Conservation (phyloP, 345 rosid genomes). For the Citrus unshiu region DNA sequence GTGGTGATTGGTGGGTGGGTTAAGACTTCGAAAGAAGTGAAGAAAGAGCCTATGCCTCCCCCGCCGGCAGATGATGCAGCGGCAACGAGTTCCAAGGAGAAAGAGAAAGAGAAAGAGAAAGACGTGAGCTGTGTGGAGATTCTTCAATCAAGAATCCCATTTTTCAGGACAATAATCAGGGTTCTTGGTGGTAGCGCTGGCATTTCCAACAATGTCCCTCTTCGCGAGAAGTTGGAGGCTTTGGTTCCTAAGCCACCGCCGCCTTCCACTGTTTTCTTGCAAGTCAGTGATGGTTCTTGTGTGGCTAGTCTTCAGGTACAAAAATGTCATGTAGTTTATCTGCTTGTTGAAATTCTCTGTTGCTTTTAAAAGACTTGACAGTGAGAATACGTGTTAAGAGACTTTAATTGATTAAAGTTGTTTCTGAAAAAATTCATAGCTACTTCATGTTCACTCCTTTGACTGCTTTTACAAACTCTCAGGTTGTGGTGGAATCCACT, state of each 20-base stretch:
- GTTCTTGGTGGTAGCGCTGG: slow-evolving; percentile 44
- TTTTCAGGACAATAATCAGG: slow-evolving; percentile 53
- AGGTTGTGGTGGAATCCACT: slow-evolving; percentile 71
- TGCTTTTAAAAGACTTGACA: neutral
- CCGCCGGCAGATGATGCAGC: slow-evolving; percentile 10
- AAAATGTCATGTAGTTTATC: neutral
- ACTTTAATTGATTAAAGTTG: neutral
- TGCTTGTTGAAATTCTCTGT: neutral
- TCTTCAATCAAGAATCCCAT: slow-evolving; percentile 57
- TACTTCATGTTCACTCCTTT: neutral
- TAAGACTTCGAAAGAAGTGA: slow-evolving; percentile 60
- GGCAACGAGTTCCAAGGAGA: slow-evolving; percentile 9
- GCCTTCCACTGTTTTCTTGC: slow-evolving; percentile 34
- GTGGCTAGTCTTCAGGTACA: slow-evolving; percentile 56
- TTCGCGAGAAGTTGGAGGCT: slow-evolving; percentile 41
- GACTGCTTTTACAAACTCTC: slow-evolving; percentile 4
- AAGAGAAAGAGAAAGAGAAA: slow-evolving; percentile 12
- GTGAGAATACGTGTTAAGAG: neutral
- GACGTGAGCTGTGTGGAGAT: slow-evolving; percentile 61
- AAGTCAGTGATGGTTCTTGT: slow-evolving; percentile 79
- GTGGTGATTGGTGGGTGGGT: slow-evolving; percentile 94
- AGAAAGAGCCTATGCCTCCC: slow-evolving; percentile 29
- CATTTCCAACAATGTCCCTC: slow-evolving; percentile 11
- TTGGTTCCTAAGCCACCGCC: slow-evolving; percentile 25
- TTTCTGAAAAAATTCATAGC: neutral